Conservation (phyloP, 2,329 filamentous ascomycete genomes). For the Elsinoe necatrix region DNA sequence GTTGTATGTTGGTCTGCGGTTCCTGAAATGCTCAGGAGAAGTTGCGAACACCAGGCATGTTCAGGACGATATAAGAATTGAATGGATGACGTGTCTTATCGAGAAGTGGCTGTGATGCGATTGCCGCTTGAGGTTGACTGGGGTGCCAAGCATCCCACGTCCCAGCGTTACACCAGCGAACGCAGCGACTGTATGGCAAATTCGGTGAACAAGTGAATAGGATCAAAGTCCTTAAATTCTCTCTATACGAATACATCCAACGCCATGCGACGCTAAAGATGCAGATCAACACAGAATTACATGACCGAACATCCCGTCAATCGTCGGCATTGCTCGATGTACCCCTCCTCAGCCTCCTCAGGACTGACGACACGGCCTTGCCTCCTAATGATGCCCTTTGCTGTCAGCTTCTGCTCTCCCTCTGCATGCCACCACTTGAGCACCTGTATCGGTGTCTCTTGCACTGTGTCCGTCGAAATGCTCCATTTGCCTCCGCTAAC, state of each 20-base stretch:
- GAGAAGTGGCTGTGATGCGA: background rate
- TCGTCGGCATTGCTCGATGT: conserved; percentile 56
- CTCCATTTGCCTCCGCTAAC: conserved; percentile 86
- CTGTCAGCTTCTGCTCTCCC: conserved; percentile 70
- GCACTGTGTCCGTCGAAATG: conserved; percentile 63
- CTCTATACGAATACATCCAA: background rate
- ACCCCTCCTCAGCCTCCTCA: conserved; percentile 63
- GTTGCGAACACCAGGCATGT: conserved; percentile 6
- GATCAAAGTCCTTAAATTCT: no score
- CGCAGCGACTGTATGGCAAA: no score
- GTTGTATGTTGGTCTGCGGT: background rate
- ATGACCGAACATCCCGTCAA: conserved; percentile 36
- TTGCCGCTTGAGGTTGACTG: background rate
- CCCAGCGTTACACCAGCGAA: background rate
- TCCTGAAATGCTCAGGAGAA: conserved; percentile 13
- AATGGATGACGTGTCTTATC: background rate
- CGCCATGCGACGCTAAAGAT: conserved; percentile 3
- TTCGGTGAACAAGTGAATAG: no score
- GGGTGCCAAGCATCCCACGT: background rate
- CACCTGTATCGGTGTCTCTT: conserved; percentile 56
- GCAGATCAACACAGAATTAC: conserved; percentile 23
- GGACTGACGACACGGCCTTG: conserved; percentile 32
- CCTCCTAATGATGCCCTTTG: conserved; percentile 64
- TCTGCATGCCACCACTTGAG: conserved; percentile 89
- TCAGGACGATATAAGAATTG: background rate